Conservation (phyloP, 306 rosid genomes). For the Sophora flavescens region DNA sequence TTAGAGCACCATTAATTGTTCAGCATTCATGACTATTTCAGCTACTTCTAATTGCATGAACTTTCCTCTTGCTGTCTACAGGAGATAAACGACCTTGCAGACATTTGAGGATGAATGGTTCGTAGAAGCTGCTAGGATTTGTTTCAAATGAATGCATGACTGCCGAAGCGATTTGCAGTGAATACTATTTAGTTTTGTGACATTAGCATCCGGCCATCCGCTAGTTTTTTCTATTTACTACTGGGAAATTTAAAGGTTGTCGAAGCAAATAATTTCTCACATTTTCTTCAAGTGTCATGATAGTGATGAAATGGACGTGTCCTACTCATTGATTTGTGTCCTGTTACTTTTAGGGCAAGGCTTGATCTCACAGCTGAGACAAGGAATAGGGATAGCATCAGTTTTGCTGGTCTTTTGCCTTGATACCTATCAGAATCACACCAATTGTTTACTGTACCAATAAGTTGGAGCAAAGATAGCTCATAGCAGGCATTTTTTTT, state of each 20-base stretch:
- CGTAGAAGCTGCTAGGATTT: constrained; percentile 31
- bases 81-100: constrained; percentile 62
- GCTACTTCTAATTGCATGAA: too few species aligned
- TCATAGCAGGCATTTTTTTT: constrained; percentile 13
- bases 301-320: constrained; percentile 25
- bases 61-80: constrained; percentile 40
- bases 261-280: constrained; percentile 39
- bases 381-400: constrained; percentile 32
- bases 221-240: constrained; percentile 34
- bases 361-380: constrained; percentile 39
- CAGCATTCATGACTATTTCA: neutral
- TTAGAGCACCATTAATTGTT: too few species aligned
- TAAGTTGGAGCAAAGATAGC: constrained; percentile 30
- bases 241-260: constrained; percentile 34
- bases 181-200: constrained; percentile 26
- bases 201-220: constrained; percentile 39
- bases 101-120: constrained; percentile 47
- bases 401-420: constrained; percentile 6
- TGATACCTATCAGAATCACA: constrained; percentile 5
- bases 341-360: constrained; percentile 30
- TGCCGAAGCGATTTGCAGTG: neutral
- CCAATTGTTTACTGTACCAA: constrained; percentile 20
- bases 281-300: constrained; percentile 21
- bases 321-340: neutral
- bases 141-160: constrained; percentile 27